Evolutionary conservation across 1,284 basidiomycete species (phyloP).

Genomic region (Porogramme epimiltina): DNA sequence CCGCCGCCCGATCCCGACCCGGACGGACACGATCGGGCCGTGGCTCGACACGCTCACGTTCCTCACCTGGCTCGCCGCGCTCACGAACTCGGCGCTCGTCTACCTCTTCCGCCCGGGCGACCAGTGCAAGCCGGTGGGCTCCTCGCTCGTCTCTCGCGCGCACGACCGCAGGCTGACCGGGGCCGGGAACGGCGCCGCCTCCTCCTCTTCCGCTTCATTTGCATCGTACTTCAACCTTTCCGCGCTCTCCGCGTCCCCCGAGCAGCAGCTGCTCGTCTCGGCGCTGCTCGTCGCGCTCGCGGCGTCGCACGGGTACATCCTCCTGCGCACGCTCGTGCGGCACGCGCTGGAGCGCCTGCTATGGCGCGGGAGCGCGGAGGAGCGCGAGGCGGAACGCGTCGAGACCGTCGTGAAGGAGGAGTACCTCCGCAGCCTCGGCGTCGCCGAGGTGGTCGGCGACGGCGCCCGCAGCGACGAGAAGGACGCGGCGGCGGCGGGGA

Average conservation of each 20-base stretch:
- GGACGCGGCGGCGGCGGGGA: slow-evolving; percentile 26
- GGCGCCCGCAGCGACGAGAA: too few species aligned
- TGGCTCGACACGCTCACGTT: slow-evolving; percentile 92
- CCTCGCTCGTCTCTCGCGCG: slow-evolving; percentile 29
- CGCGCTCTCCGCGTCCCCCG: too few species aligned
- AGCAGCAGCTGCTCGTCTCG: slow-evolving; percentile 56
- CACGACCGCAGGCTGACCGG: slow-evolving; percentile 18
- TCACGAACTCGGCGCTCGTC: slow-evolving; percentile 86
- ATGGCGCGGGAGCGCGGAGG: slow-evolving; percentile 75
- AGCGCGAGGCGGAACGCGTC: slow-evolving; percentile 52
- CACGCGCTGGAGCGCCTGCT: slow-evolving; percentile 73
- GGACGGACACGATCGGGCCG: slow-evolving; percentile 90
- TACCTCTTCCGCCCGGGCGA: slow-evolving; percentile 67
- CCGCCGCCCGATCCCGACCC: slow-evolving; percentile 81
- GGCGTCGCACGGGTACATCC: slow-evolving; percentile 80
- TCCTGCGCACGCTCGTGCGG: slow-evolving; percentile 64
- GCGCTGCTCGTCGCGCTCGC: slow-evolving; percentile 76
- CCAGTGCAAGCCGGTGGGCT: slow-evolving; percentile 29
- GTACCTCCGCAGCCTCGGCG: slow-evolving; percentile 52
- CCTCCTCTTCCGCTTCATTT: too few species aligned
- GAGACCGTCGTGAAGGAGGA: slow-evolving; percentile 66
- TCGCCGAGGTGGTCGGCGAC: slow-evolving; percentile 27
- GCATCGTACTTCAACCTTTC: too few species aligned
- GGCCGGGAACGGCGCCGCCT: not conserved
- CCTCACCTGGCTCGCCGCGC: slow-evolving; percentile 84